Percentiles rank a stretch among this genome's conserved stretches.
These are phyloP conservation scores for Echeveria elegans DNA, from an alignment of 164 flowering plant species.

Conservation along the genomic window DNA sequence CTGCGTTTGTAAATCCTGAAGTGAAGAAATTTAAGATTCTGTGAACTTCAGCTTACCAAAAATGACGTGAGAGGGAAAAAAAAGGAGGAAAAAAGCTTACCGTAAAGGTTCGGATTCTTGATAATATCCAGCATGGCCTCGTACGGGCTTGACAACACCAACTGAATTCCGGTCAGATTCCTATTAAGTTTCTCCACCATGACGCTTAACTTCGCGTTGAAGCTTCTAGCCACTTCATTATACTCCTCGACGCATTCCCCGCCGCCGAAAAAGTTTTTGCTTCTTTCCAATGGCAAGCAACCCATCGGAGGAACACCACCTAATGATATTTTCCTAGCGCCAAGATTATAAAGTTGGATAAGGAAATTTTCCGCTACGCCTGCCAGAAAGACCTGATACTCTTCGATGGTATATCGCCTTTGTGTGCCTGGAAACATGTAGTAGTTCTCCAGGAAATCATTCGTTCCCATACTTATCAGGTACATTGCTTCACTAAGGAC, in stretches of 20 bases:
- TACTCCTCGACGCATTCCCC: conserved; percentile 9
- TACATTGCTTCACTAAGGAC: conserved; percentile 36
- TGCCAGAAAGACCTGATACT: conserved; percentile 19
- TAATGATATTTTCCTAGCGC: conserved; percentile 2
- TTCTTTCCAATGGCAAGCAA: conserved; percentile 9
- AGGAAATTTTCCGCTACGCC: not conserved
- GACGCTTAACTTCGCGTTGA: conserved; percentile 1
- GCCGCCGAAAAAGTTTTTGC: not conserved
- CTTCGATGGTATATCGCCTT: conserved; percentile 19
- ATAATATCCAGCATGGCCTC: conserved; percentile 5
- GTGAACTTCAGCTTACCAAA: not conserved
- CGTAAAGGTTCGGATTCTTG: not conserved
- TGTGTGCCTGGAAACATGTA: conserved; percentile 21
- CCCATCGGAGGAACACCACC: conserved; percentile 7
- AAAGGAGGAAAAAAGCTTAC: not conserved
- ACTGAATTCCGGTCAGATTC: not conserved
- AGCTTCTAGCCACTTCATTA: conserved; percentile 3
- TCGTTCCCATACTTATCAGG: conserved; percentile 59
- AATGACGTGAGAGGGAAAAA: not conserved
- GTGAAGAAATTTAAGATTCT: not conserved
- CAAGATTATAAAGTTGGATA: not conserved
- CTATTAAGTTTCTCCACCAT: conserved; percentile 6
- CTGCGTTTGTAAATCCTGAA: conserved; percentile 4
- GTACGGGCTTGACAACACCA: conserved; percentile 1
- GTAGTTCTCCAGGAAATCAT: conserved; percentile 63